A percentile compares a stretch with the other conserved stretches of the same genome.
Evolutionary conservation across 805 yeast species (phyloP).

Genomic region (Pichia phayaonensis): DNA sequence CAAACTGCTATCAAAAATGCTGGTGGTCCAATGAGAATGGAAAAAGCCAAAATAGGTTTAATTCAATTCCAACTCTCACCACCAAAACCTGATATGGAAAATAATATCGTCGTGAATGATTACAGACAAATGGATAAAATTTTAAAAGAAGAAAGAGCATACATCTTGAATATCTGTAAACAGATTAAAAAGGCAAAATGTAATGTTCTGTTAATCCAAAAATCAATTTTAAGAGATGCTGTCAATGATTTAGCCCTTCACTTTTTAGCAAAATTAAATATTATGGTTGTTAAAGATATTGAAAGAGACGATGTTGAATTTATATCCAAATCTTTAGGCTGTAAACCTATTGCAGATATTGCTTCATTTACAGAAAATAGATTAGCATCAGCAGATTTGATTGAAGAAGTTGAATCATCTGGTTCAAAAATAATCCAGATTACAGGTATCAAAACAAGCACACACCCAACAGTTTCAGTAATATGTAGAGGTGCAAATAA

Average conservation of each 20-base stretch:
- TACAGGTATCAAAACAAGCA: slow-evolving; percentile 63
- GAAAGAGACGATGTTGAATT: slow-evolving; percentile 97
- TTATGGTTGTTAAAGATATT: slow-evolving; percentile 89
- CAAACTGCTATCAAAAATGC: slow-evolving; percentile 85
- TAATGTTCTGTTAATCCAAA: slow-evolving; percentile 83
- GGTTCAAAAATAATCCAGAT: slow-evolving; percentile 87
- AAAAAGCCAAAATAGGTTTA: slow-evolving; percentile 85
- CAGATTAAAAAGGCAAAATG: slow-evolving; percentile 96
- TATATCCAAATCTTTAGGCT: slow-evolving; percentile 74
- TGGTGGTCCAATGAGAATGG: slow-evolving; percentile 92
- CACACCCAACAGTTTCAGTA: slow-evolving; percentile 71
- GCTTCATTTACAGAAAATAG: slow-evolving; percentile 91
- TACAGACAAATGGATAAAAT: slow-evolving; percentile 99
- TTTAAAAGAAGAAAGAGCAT: slow-evolving; percentile 94
- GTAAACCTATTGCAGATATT: slow-evolving; percentile 93
- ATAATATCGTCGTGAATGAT: slow-evolving; percentile 93
- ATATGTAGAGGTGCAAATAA: slow-evolving; percentile 92
- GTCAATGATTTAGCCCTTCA: slow-evolving; percentile 92
- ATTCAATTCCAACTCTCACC: slow-evolving; percentile 94
- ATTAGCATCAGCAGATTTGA: slow-evolving; percentile 83
- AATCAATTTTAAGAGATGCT: slow-evolving; percentile 90
- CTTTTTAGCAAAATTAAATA: slow-evolving; percentile 85
- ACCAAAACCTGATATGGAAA: slow-evolving; percentile 97
- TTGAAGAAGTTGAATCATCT: slow-evolving; percentile 84
- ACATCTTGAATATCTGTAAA: slow-evolving; percentile 88